Percentiles rank a stretch among this genome's conserved stretches.
phyloP scores from a whole-genome alignment of 352 stramenopile genomes.

The Blastocystis sp. region DNA sequence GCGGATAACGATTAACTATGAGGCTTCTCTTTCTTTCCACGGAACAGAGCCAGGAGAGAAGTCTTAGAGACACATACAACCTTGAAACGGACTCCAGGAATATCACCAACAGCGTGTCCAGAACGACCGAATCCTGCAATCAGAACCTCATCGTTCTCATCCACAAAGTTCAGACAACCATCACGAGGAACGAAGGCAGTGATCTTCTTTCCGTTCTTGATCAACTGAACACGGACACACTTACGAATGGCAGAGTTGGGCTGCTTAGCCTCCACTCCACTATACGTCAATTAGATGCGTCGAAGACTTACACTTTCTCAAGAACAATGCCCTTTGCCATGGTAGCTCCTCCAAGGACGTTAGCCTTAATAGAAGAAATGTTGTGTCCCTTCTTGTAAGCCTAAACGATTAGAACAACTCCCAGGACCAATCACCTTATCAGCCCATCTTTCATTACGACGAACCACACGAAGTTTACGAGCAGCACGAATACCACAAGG shows the following conservation, averaged over 20 bases:
- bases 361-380: slow-evolving; percentile 98
- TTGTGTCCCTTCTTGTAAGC: slow-evolving; percentile 99
- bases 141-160: slow-evolving; percentile 89
- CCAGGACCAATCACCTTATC: slow-evolving; percentile 78
- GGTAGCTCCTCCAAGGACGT: slow-evolving; percentile 94
- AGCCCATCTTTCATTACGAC: slow-evolving; percentile 92
- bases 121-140: slow-evolving; percentile 98
- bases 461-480: slow-evolving; percentile 97
- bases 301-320: slow-evolving; percentile 90
- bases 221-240: slow-evolving; percentile 98
- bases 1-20: slow-evolving; percentile 80
- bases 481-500: slow-evolving; percentile 95
- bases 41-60: slow-evolving; percentile 91
- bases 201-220: slow-evolving; percentile 99
- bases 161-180: slow-evolving; percentile 99
- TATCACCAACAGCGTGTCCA: slow-evolving; percentile 99
- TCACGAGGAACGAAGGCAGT: slow-evolving; percentile 98
- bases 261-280: slow-evolving; percentile 99
- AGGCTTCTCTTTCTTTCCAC: slow-evolving; percentile 99
- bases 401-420: slow-evolving; percentile 71
- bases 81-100: slow-evolving; percentile 99
- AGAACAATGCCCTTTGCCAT: slow-evolving; percentile 99
- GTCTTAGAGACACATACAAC: slow-evolving; percentile 73
- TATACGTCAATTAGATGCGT: slow-evolving; percentile 67
- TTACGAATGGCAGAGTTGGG: slow-evolving; percentile 99